Evolutionary conservation across 2,329 filamentous ascomycete genomes (phyloP).

Genomic region (Botrytis deweyae): DNA sequence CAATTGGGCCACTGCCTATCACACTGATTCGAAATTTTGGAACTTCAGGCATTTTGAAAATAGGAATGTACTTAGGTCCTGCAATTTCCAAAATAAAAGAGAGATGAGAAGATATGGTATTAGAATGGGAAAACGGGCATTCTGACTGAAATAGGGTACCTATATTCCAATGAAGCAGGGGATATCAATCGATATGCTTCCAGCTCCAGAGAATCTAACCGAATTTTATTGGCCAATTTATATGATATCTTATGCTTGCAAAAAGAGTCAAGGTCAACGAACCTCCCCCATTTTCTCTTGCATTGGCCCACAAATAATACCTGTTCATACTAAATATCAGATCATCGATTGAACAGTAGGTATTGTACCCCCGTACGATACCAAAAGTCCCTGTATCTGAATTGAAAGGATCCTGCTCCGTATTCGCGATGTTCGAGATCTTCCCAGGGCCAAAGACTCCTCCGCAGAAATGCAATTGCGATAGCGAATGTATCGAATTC

Average conservation of each 20-base stretch:
- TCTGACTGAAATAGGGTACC: background rate
- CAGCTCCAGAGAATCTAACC: background rate
- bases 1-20: slow-evolving; percentile 24
- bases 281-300: background rate
- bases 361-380: background rate
- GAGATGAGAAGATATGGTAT: background rate
- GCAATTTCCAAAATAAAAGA: background rate
- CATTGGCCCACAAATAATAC: background rate
- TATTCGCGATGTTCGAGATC: background rate
- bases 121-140: background rate
- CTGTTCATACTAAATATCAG: background rate
- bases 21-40: slow-evolving; percentile 23
- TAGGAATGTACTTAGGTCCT: background rate
- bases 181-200: background rate
- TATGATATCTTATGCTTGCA: background rate
- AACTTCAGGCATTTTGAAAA: background rate
- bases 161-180: background rate
- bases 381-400: background rate
- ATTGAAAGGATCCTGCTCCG: background rate
- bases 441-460: background rate
- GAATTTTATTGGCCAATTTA: background rate
- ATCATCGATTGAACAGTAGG: background rate
- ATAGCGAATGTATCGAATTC: background rate
- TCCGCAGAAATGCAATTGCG: background rate
- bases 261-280: background rate